phyloP scores from a whole-genome alignment of 2,329 filamentous ascomycete genomes.

The Colletotrichum tabaci region DNA sequence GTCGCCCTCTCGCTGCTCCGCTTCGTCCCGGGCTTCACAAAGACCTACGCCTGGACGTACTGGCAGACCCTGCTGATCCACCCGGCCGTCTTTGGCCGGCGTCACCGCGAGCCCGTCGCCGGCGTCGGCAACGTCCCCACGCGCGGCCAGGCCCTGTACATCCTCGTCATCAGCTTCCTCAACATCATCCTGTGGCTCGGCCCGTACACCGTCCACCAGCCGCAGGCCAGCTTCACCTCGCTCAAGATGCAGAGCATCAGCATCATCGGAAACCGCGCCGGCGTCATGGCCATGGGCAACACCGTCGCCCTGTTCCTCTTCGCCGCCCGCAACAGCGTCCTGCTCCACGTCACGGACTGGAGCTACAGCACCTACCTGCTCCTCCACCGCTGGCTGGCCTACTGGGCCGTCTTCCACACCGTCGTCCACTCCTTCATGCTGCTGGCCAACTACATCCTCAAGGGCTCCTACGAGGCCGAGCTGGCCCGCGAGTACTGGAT shows the following conservation, averaged over 20 bases:
- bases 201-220: conserved; percentile 49
- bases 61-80: conserved; percentile 46
- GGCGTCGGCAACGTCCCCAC: conserved; percentile 52
- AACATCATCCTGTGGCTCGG: conserved; percentile 53
- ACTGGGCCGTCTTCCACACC: conserved; percentile 31
- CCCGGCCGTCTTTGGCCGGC: conserved; percentile 50
- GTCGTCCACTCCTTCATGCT: conserved; percentile 30
- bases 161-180: conserved; percentile 51
- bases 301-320: conserved; percentile 30
- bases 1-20: conserved; percentile 52
- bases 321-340: conserved; percentile 23
- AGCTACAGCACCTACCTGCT: conserved; percentile 31
- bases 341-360: conserved; percentile 33
- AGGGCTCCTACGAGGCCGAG: conserved; percentile 29
- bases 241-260: conserved; percentile 49
- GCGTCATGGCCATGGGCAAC: conserved; percentile 34
- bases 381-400: conserved; percentile 37
- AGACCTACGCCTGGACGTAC: conserved; percentile 3
- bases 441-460: conserved; percentile 18
- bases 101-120: conserved; percentile 51
- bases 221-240: conserved; percentile 48
- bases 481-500: conserved; percentile 43
- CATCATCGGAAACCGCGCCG: conserved; percentile 46
- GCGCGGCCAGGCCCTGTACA: conserved; percentile 53
- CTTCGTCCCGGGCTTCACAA: conserved; percentile 50